Evolutionary conservation across 768 basidiomycete genomes (phyloP).

Genomic region (Leccinum rimulosum): DNA sequence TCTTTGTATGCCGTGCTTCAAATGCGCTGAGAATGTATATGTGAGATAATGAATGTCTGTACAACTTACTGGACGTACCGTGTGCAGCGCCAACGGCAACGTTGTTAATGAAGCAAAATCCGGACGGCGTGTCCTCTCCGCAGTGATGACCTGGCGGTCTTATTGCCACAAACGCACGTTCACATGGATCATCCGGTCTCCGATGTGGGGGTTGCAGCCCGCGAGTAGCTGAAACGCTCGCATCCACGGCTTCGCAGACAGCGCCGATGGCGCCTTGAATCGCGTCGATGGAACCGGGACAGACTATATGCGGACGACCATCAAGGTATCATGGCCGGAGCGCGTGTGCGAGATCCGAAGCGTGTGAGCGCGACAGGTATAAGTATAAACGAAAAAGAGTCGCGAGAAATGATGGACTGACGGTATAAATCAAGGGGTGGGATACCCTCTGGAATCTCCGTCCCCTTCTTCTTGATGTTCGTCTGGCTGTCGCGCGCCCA

Average conservation of each 20-base stretch:
- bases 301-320: slow-evolving; percentile 49
- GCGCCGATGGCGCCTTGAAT: slow-evolving; percentile 82
- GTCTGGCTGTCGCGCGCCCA: slow-evolving; percentile 61
- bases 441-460: slow-evolving; percentile 72
- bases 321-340: neutral
- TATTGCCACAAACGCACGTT: slow-evolving; percentile 75
- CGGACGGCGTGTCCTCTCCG: slow-evolving; percentile 83
- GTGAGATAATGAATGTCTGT: neutral
- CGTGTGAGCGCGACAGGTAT: neutral
- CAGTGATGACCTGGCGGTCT: slow-evolving; percentile 95
- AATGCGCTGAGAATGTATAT: slow-evolving; percentile 57
- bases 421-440: slow-evolving; percentile 83
- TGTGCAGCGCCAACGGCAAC: slow-evolving; percentile 88
- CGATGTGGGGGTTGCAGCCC: slow-evolving; percentile 12
- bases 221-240: slow-evolving; percentile 39
- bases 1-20: slow-evolving; percentile 73
- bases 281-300: slow-evolving; percentile 69
- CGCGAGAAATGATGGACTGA: slow-evolving; percentile 34
- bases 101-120: slow-evolving; percentile 97
- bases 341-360: neutral
- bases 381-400: neutral
- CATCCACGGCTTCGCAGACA: slow-evolving; percentile 86
- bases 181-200: slow-evolving; percentile 17
- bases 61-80: slow-evolving; percentile 44
- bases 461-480: slow-evolving; percentile 58